Evolutionary conservation across 139 green algal species (phyloP), one percentile per base, ranked within the genome.

Genomic region (Coelastrella sp.): DNA sequence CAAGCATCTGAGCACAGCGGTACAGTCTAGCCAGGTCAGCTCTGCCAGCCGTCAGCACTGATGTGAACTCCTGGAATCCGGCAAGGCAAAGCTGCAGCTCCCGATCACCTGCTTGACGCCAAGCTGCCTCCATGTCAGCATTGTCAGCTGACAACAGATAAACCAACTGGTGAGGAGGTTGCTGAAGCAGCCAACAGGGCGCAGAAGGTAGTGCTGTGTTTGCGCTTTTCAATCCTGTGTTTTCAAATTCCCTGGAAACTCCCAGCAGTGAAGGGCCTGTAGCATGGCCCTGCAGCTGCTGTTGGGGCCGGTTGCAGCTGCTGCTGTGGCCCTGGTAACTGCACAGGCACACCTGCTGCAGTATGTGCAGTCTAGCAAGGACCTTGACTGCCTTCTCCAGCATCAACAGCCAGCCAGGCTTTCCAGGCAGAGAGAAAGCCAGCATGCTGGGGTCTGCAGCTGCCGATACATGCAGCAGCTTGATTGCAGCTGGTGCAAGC

Each of bases 51-150:
- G 27, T 23, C n/a, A 81, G 25, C 0, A 67, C 32, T 3, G 19
- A 5, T 17, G 35, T 19, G 48, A 81, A 81, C 21, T 82, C 53
- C 23, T 82, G 75, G 51, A 82, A 21, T 27, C 75, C 75, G 40
- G 75, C 19, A 2, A 71, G 53, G 35, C 51, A 82, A 23, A 82
- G 53, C 53, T 82, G 75, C 75, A 82, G 53, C 75, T 82, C 75
- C 23, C 32, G 35, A 17, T 27, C 25, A 15, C 25, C 30, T 30
- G 75, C 75, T n/a, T 19, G 23, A 8, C 13, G 35, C 75, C 75
- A 82, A 3, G 48, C 72, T 35, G 72, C 27, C 11, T 79, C n/a
- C 71, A 79, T 79, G 4, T 11, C 5, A 2, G 37, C 27, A 5
- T 19, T 15, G 37, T 23, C 30, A 4, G 41, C 71, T 79, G 71